Conservation (phyloP, 2,329 filamentous ascomycete species). For the Nannizziopsis barbatae region DNA sequence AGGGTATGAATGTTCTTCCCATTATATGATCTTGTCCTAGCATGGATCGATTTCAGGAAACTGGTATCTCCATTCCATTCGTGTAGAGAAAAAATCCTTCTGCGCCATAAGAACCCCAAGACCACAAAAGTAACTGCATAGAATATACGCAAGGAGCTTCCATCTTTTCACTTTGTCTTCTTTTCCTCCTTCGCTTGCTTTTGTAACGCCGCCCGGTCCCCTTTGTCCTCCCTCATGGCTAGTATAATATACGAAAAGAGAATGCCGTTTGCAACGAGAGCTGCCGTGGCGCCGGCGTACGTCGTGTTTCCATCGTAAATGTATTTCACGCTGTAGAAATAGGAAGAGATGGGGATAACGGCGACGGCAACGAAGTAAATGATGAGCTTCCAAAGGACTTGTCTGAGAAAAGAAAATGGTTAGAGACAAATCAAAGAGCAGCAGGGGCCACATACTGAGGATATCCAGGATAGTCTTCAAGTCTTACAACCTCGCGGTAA, state of each 20-base stretch:
- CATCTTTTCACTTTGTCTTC: constrained; percentile 2
- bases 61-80: no score
- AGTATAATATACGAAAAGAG: constrained; percentile 83
- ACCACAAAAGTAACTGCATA: no score
- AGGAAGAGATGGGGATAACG: constrained; percentile 71
- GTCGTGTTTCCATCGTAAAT: constrained; percentile 79
- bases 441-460: neutral
- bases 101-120: no score
- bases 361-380: constrained; percentile 90
- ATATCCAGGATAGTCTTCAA: constrained; percentile 2
- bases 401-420: constrained; percentile 36
- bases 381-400: constrained; percentile 82
- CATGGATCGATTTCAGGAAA: no score
- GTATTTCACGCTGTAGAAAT: constrained; percentile 67
- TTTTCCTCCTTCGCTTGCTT: constrained; percentile 32
- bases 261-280: constrained; percentile 82
- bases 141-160: neutral
- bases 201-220: constrained; percentile 56
- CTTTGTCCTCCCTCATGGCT: constrained; percentile 77
- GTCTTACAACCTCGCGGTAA: neutral
- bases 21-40: no score
- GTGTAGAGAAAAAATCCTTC: no score
- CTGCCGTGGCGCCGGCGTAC: constrained; percentile 72
- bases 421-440: neutral
- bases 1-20: no score